Base-by-base conservation (phyloP, 176 grass and related monocot genomes). In the Cocos nucifera region DNA sequence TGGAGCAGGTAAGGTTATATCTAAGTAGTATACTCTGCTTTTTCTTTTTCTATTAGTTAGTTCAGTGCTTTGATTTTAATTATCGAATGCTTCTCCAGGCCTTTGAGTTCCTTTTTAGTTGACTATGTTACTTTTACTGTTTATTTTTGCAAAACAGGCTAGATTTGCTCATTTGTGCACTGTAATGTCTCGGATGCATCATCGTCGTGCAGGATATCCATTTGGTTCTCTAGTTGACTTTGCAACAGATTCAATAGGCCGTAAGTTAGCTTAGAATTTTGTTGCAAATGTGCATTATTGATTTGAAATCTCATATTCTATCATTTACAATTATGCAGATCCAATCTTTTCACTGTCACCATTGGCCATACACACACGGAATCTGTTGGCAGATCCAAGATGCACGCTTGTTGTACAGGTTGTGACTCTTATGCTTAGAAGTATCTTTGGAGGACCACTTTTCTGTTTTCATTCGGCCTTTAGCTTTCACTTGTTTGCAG, bases 161-260 rank as follows among this genome's bases (percentile, higher is more conserved):
- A 75, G 88, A 2, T 98, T 98, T 77, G 93, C 93, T 72, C 84
- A 98, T 64, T 74, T 98, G 28, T 98, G 84, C 71, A 86, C 93
- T 58, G 78, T 91, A 25, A 98, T 98, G 93, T 98, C 93, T 53
- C 74, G 82, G 59, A 98, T 98, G 93, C 93, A 98, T 54, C 93
- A 98, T 67, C 83, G 79, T 19, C 84, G 93, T 10, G 67, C 84
- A 63, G 93, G 87, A 19, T 98, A 98, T 44, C 93, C 93, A 19
- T 98, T 98, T 72, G 93, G 93, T 80, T 98, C 88, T 64, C 75
- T 98, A 49, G 93, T 98, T 58, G 93, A 98, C 71, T 98, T 98
- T 66, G 82, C 93, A 60, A 69, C 89, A 54, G 88, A 98, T 49
- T 78, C 84, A 4, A 89, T 92, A 64, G 93, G 93, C 82, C 93